Percentiles rank a stretch among this genome's conserved stretches.
Conservation (phyloP, 129 eudicot genomes). For the Kitagawia praeruptora region DNA sequence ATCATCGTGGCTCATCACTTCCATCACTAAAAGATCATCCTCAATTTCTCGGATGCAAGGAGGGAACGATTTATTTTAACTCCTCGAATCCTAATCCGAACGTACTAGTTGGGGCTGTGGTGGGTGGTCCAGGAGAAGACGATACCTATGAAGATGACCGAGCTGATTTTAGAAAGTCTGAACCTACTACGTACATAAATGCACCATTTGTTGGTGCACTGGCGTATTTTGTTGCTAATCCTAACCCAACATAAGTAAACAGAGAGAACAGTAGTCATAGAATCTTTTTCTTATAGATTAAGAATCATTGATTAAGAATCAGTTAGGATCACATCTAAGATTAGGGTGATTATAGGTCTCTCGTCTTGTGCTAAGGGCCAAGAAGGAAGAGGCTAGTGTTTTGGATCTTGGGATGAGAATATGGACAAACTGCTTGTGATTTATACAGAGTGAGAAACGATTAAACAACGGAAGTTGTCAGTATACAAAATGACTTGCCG, state of each 20-base stretch:
- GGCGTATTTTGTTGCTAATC: slow-evolving; percentile 73
- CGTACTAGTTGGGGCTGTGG: slow-evolving; percentile 66
- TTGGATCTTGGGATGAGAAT: background rate
- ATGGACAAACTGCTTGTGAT: background rate
- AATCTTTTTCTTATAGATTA: background rate
- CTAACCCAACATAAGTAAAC: slow-evolving; percentile 29
- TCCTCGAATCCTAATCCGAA: slow-evolving; percentile 65
- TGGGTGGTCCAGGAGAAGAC: slow-evolving; percentile 90
- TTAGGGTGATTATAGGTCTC: slow-evolving; percentile 38
- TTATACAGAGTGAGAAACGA: background rate
- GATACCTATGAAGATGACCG: slow-evolving; percentile 73
- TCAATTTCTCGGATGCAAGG: slow-evolving; percentile 58
- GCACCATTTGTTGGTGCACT: slow-evolving; percentile 93
- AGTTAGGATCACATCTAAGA: slow-evolving; percentile 1
- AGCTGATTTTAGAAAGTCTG: slow-evolving; percentile 64
- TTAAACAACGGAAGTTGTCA: background rate
- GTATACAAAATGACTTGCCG: background rate
- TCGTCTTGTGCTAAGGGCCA: slow-evolving; percentile 58
- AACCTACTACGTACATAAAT: slow-evolving; percentile 87
- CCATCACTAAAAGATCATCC: slow-evolving; percentile 76
- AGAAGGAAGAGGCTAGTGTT: slow-evolving; percentile 45
- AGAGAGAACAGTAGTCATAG: background rate
- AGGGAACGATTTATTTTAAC: slow-evolving; percentile 63
- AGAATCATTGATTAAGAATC: background rate
- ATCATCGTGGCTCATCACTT: slow-evolving; percentile 83